Base-by-base conservation (phyloP, 176 grass and related monocot genomes). In the Leersia perrieri region DNA sequence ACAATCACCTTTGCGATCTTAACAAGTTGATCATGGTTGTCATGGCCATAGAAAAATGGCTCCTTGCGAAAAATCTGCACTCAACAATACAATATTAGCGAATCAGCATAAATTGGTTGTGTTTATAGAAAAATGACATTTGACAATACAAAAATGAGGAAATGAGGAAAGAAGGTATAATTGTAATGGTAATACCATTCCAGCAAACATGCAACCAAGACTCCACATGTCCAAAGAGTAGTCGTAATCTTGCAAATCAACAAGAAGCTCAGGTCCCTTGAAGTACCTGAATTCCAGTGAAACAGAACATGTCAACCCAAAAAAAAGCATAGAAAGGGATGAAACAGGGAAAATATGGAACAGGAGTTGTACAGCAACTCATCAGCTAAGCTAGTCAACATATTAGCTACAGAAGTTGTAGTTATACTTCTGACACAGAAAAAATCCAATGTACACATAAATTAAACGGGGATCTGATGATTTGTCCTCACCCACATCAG, bases 201-300 rank as follows among this genome's bases (percentile, higher is more conserved):
- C 92, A 85, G 89, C 92, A 89, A 94, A 94, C 92, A 94, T 94
- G 86, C 92, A 91, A 60, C 92, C 92, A 86, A 94, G 89, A 79
- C 92, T 94, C 92, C 92, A 94, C 92, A 94, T 94, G 63, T 94
- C 92, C 86, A 94, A 82, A 27, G 92, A 91, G 86, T 94, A 94
- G 39, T 94, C 92, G 75, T 94, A 94, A 79, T 94, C 92, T 91
- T 91, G 89, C 22, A 94, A 87, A 69, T 94, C 92, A 84, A 94
- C 92, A 81, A 94, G 87, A 78, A 94, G 92, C 80, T 94, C 92
- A 72, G 92, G 92, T 25, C 92, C 91, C 44, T 94, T 94, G 63
- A 94, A 94, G 66, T 94, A 94, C 78, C 92, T 94, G 69, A 68
- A 76, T 88, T 66, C 40, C 82, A 79, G 65, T 33, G 44, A 70